Percentiles rank a stretch among this genome's conserved stretches.
Evolutionary conservation across 2,329 filamentous ascomycete genomes (phyloP).

Genomic region (Sporothrix euskadiensis): DNA sequence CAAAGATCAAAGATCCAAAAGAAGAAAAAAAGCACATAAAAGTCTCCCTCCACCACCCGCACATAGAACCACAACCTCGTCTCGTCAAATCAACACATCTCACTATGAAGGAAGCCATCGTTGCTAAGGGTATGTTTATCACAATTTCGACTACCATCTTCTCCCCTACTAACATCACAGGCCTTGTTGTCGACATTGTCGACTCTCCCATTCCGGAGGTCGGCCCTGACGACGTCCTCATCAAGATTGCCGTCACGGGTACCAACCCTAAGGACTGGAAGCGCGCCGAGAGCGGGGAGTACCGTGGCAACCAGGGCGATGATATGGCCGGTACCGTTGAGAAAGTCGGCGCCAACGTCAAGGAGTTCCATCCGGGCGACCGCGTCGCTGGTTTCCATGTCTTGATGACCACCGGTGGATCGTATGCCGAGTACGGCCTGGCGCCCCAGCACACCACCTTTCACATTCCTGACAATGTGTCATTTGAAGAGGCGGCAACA

Average conservation of each 20-base stretch:
- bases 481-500: conserved; percentile 46
- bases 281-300: conserved; percentile 31
- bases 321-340: conserved; percentile 59
- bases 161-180: conserved; percentile 29
- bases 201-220: conserved; percentile 46
- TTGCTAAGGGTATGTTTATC: conserved; percentile 21
- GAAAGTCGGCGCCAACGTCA: conserved; percentile 55
- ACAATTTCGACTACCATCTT: not conserved
- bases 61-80: not conserved
- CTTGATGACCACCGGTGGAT: conserved; percentile 41
- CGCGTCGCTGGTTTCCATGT: conserved; percentile 57
- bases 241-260: conserved; percentile 40
- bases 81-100: not conserved
- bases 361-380: conserved; percentile 59
- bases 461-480: conserved; percentile 42
- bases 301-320: conserved; percentile 50
- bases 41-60: not conserved
- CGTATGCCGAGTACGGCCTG: conserved; percentile 48
- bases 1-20: not conserved
- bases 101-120: conserved; percentile 31
- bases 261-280: conserved; percentile 54
- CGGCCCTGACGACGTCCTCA: conserved; percentile 35
- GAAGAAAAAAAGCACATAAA: not conserved
- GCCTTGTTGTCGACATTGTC: conserved; percentile 42
- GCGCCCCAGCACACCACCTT: conserved; percentile 46